Base-by-base conservation (phyloP, 2,329 filamentous ascomycete species). In the Fusarium stilboides region DNA sequence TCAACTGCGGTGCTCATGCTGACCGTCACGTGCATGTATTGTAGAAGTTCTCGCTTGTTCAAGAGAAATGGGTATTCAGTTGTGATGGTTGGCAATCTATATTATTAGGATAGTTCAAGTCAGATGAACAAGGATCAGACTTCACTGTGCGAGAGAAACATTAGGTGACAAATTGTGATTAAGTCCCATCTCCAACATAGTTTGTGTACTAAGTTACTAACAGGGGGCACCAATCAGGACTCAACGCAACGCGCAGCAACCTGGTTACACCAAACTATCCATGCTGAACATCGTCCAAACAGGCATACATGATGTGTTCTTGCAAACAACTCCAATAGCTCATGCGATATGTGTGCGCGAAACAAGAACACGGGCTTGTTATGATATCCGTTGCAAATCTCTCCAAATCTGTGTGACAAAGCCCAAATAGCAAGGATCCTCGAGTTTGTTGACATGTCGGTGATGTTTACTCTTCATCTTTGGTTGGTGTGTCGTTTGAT, bases 221-320 rank as follows among this genome's bases (percentile, higher is more conserved):
- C 15, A 43, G 47, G 34, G 14, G 8, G 22, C n/a, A 39, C 42
- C 40, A 62, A 55, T 54, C 53, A 47, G 10, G 31, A 65, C 40
- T 65, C 53, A 59, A 59, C 33, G 17, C 19, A 31, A 28, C 12
- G 28, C 19, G 24, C 17, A 14, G 24, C 31, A 57, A 51, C 46
- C 24, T 42, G 57, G 13, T 26, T 42, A 31, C 28, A 31, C 5
- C 28, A 20, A 62, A 20, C 6, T 31, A 43, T 14, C 15, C 13
- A 49, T 33, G 17, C 31, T 17, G 17, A 45, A 43, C 19, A 20
- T 37, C 19, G 24, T 45, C 14, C 28, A 45, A 46, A 17, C 28
- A 5, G 47, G 33, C 33, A 52, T 12, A 45, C 33, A 19, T 13
- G 52, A 42, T 15, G 19, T 19, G n/a, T 59, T 37, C 13, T 24